These are phyloP conservation scores for Metschnikowia arizonensis DNA, from an alignment of 805 yeast species.

Conservation along the genomic window DNA sequence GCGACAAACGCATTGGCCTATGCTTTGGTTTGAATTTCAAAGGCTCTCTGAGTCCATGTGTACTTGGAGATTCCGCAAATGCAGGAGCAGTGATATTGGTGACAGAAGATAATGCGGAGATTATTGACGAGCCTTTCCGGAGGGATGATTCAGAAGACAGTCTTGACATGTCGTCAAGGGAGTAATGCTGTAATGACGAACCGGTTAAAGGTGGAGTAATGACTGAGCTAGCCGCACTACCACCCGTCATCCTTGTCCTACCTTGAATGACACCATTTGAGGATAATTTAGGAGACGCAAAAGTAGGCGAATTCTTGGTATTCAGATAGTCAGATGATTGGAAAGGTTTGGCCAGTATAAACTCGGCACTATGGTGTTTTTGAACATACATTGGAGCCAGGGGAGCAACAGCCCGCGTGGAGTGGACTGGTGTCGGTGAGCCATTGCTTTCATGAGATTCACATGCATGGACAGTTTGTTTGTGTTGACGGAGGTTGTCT, in stretches of 20 bases:
- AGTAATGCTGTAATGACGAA: constrained; percentile 1
- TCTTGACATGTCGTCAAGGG: background rate
- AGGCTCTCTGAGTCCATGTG: constrained; percentile 13
- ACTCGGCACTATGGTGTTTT: background rate
- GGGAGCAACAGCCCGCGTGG: background rate
- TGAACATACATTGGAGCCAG: background rate
- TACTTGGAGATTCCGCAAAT: constrained; percentile 3
- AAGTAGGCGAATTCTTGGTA: background rate
- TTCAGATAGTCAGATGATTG: background rate
- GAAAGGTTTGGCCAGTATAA: background rate
- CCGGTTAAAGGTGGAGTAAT: constrained; percentile 1
- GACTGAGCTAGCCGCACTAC: background rate
- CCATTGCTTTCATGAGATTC: constrained; percentile 24
- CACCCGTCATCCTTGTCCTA: background rate
- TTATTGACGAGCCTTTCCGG: constrained; percentile 1
- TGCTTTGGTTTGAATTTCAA: constrained; percentile 34
- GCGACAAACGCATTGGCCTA: constrained; percentile 38
- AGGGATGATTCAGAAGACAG: background rate
- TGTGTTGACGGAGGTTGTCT: constrained; percentile 88
- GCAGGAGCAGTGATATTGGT: constrained; percentile 6
- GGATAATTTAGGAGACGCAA: background rate
- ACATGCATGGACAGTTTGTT: constrained; percentile 61
- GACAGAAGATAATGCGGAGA: constrained; percentile 1
- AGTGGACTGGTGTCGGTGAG: background rate
- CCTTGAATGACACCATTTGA: background rate